Evolutionary conservation across 192 early-diverging fungal genomes (phyloP).

Genomic region (Gigaspora rosea): DNA sequence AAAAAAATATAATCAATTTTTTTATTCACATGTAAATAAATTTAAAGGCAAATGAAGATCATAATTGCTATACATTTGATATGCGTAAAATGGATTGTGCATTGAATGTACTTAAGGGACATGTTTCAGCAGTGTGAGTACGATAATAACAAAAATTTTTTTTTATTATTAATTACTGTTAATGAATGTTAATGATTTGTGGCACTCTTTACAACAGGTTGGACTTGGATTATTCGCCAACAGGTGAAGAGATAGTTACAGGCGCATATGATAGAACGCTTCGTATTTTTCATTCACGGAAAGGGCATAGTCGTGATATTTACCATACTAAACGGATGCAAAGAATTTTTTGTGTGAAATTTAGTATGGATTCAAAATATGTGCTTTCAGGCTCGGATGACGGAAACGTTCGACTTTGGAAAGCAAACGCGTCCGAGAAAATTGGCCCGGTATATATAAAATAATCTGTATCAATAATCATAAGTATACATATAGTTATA

Average conservation of each 20-base stretch:
- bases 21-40: background rate
- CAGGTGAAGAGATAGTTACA: constrained; percentile 93
- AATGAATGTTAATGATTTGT: background rate
- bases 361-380: constrained; percentile 92
- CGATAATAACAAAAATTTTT: background rate
- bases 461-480: background rate
- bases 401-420: constrained; percentile 97
- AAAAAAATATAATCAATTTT: too few species aligned
- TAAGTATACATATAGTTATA: background rate
- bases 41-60: constrained; percentile 90
- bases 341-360: constrained; percentile 89
- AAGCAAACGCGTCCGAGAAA: constrained; percentile 89
- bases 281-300: constrained; percentile 78
- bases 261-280: constrained; percentile 95
- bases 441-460: constrained; percentile 52
- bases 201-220: constrained; percentile 47
- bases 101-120: constrained; percentile 88
- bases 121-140: constrained; percentile 93
- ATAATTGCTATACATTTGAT: constrained; percentile 96
- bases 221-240: constrained; percentile 97
- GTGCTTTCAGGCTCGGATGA: constrained; percentile 96
- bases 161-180: constrained; percentile 9
- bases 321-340: constrained; percentile 99
- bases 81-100: constrained; percentile 93
- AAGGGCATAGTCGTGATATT: constrained; percentile 86